These are phyloP conservation scores for Pyrenophora seminiperda DNA, from an alignment of 2,329 filamentous ascomycete genomes.

Conservation along the genomic window DNA sequence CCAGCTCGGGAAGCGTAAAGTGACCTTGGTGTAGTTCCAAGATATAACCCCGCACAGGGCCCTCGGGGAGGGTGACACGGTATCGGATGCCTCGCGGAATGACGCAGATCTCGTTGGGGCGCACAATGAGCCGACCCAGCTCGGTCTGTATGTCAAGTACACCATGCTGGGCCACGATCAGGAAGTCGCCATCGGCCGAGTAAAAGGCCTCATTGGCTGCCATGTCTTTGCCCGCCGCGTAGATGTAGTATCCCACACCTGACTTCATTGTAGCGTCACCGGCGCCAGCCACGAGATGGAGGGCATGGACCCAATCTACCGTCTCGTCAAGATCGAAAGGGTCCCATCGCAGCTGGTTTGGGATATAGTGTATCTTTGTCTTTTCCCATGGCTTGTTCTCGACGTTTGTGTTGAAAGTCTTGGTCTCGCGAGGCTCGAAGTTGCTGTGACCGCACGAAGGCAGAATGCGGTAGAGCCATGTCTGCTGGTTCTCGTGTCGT, in stretches of 20 bases:
- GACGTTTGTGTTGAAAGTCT: slow-evolving; percentile 57
- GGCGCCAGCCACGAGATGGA: slow-evolving; percentile 76
- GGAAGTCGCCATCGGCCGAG: slow-evolving; percentile 73
- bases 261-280: slow-evolving; percentile 80
- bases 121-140: slow-evolving; percentile 66
- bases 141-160: slow-evolving; percentile 71
- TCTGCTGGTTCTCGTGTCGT: slow-evolving; percentile 61
- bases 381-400: slow-evolving; percentile 59
- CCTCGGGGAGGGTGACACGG: slow-evolving; percentile 63
- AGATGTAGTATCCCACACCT: slow-evolving; percentile 80
- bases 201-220: slow-evolving; percentile 75
- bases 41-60: slow-evolving; percentile 68
- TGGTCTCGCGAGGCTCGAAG: slow-evolving; percentile 57
- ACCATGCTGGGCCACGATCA: slow-evolving; percentile 70
- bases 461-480: slow-evolving; percentile 63
- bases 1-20: slow-evolving; percentile 69
- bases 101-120: slow-evolving; percentile 70
- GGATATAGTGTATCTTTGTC: slow-evolving; percentile 73
- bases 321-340: slow-evolving; percentile 74
- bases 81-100: slow-evolving; percentile 70
- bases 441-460: slow-evolving; percentile 63
- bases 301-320: slow-evolving; percentile 69
- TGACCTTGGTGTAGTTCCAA: slow-evolving; percentile 69
- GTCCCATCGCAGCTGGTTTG: slow-evolving; percentile 82
- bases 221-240: slow-evolving; percentile 81